These are phyloP conservation scores for Talaromyces sp. DNA, from an alignment of 2,329 filamentous ascomycete genomes.

Conservation along the genomic window DNA sequence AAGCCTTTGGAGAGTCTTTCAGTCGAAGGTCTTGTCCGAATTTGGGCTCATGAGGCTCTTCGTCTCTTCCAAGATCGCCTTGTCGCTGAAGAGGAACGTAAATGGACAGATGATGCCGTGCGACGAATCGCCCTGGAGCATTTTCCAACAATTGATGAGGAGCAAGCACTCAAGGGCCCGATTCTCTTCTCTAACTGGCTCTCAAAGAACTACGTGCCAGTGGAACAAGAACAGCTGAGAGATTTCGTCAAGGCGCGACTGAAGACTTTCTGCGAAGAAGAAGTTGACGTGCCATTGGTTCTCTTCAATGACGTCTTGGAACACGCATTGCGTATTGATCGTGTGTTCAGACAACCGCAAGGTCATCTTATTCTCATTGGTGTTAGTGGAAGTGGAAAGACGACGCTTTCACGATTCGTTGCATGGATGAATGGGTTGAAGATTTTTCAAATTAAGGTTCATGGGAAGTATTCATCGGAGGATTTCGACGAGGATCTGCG, in stretches of 20 bases:
- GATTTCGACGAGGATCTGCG: constrained; percentile 98
- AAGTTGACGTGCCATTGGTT: constrained; percentile 95
- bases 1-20: constrained; percentile 81
- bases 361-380: constrained; percentile 97
- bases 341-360: constrained; percentile 96
- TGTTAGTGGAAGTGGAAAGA: constrained; percentile 98
- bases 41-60: constrained; percentile 96
- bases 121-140: constrained; percentile 79
- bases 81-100: constrained; percentile 85
- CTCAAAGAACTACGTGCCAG: constrained; percentile 95
- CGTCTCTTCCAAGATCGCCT: constrained; percentile 96
- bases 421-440: constrained; percentile 99
- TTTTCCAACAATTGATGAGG: constrained; percentile 93
- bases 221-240: constrained; percentile 87
- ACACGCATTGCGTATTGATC: constrained; percentile 95
- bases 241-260: constrained; percentile 97
- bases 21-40: constrained; percentile 85
- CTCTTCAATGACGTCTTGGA: constrained; percentile 99
- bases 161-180: constrained; percentile 80
- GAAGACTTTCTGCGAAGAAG: constrained; percentile 98
- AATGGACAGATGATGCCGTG: constrained; percentile 89
- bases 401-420: constrained; percentile 92
- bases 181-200: constrained; percentile 99
- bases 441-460: constrained; percentile 99
- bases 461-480: constrained; percentile 95